Evolutionary conservation across 768 basidiomycete species (phyloP), one percentile per base, ranked within the genome.

Genomic region (Kondoa subrosea): DNA sequence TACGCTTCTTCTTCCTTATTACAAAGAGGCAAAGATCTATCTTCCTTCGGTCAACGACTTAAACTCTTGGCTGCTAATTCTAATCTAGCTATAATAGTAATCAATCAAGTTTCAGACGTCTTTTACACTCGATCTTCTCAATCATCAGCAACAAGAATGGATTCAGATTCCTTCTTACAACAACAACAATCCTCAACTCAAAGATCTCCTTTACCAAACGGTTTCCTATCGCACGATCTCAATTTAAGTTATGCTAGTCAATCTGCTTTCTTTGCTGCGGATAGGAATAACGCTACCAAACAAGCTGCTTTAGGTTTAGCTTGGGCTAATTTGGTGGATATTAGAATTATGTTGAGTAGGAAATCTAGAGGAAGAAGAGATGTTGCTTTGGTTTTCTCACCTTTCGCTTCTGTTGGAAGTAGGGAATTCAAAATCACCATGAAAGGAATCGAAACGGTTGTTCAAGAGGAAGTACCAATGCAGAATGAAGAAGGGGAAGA

Each of bases 291-390:
- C 25, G 33, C 81, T 67, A 77, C 76, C 58, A 90, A 91, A 74
- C 87, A 93, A 77, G 90, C 88, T 0, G 84, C 83, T 50, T 79
- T 97, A 1, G 92, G 92, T 1, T 83, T 95, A 64, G 85, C 85
- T 8, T 97, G 93, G 93, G 87, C 92, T 17, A 96, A 93, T 76
- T 87, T 89, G 73, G 81, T 97, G 67, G 92, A 93, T 72, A 82
- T 81, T 2, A 83, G 93, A 8, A 21, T 50, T 21, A 50, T 50
- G 40, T 21, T 50, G 12, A 50, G 40, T 50, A 50, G 40, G 21
- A 50, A 21, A 21, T 8, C 12, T 50, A 50, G 40, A 50, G 40
- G 21, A 8, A 50, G 12, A 50, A 50, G 40, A 21, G 40, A 50
- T 8, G 21, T 50, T 50, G 40, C 40, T 8, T 50, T 50, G 40